Conservation (phyloP, 148 eudicot species). For the Rhododendron williamsianum region DNA sequence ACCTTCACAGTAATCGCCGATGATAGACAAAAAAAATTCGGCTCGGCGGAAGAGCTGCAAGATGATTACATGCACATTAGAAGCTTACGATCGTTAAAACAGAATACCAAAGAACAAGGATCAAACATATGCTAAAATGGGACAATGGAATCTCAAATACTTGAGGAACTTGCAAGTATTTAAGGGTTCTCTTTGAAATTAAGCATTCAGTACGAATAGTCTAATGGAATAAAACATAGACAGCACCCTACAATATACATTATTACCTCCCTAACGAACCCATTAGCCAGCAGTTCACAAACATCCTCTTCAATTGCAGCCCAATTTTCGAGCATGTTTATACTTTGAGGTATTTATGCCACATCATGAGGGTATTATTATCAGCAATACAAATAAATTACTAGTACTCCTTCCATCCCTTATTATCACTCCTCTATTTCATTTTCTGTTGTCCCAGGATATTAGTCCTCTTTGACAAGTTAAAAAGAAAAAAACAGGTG, state of each 20-base stretch:
- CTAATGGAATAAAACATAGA: not conserved
- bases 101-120: slow-evolving; percentile 3
- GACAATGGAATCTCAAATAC: not conserved
- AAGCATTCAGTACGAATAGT: not conserved
- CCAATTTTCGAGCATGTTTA: not conserved
- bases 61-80: slow-evolving; percentile 15
- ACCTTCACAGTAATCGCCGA: slow-evolving; percentile 91
- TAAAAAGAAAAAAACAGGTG: not conserved
- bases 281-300: not conserved
- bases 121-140: not conserved
- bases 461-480: not conserved
- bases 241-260: not conserved
- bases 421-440: not conserved
- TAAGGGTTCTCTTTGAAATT: not conserved
- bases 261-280: not conserved
- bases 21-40: slow-evolving; percentile 84
- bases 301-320: not conserved
- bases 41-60: slow-evolving; percentile 95
- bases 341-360: not conserved
- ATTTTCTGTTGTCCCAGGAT: not conserved
- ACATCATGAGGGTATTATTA: not conserved
- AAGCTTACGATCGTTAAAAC: not conserved
- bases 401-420: not conserved
- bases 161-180: not conserved
- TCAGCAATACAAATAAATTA: not conserved